Evolutionary conservation across 2,329 filamentous ascomycete species (phyloP), one percentile per base, ranked within the genome.

Genomic region (Aspergillus versicolor): DNA sequence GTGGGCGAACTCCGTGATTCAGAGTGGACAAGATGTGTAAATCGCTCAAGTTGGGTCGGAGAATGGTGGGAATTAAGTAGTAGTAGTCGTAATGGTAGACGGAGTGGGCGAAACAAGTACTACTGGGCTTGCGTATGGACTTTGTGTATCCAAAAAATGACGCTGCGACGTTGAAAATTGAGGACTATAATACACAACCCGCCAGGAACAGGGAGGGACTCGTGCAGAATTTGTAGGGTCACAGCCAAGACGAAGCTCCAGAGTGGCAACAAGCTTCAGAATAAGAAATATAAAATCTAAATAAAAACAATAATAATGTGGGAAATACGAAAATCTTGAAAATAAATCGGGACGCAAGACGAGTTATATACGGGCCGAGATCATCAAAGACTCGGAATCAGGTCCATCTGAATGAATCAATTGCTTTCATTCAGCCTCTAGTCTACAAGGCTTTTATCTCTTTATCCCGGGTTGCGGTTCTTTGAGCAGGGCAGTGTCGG

Each of bases 191-290:
- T 40, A 43, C 43, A 41, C 32, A 55, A 24, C 13, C 27, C 40
- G 38, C 27, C 49, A 57, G 54, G 54, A 57, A 57, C 54, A 59
- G 34, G 52, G 24, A 27, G 24, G 57, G 44, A 41, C 48, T 49
- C 42, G 32, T 40, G 52, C 38, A 43, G 57, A 48, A 53, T 59
- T 52, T 56, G 56, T 55, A 55, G 41, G 52, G 41, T 21, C 49
- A 53, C 50, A 46, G 50, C 50, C 42, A 46, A 53, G 30, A 38
- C 21, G 11, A 30, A 50, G 46, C 46, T 50, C 46, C 15, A 27
- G 40, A 41, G 49, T 52, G 49, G 49, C 49, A 44, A 52, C 38
- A 51, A 43, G 24, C 38, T n/a, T 27, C 24, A 49, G 13, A 24
- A 42, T 24, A 51, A 30, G 27, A 30, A 30, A 42, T 24, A 41